Conservation (phyloP, 1,284 basidiomycete genomes). For the Ustilago esculenta region DNA sequence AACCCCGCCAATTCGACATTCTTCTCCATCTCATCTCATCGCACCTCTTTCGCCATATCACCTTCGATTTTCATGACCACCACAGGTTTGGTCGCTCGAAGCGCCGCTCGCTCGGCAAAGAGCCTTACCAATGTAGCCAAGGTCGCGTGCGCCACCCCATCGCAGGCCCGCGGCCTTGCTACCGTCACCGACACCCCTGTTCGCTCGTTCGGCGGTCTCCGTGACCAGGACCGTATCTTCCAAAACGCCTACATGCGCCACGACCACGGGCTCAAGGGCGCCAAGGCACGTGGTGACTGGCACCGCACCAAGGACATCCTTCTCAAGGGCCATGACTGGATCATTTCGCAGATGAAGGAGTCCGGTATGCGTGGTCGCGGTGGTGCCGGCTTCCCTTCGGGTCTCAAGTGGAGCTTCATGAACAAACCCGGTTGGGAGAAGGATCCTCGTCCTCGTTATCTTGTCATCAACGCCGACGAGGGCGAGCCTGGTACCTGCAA, state of each 20-base stretch:
- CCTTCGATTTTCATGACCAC: background rate
- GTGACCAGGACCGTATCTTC: slow-evolving; percentile 67
- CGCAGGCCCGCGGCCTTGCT: slow-evolving; percentile 58
- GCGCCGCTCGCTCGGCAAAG: slow-evolving; percentile 46
- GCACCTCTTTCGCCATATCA: background rate
- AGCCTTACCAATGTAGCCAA: slow-evolving; percentile 42
- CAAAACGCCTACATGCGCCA: slow-evolving; percentile 66
- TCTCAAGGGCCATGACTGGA: slow-evolving; percentile 94
- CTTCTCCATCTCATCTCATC: background rate
- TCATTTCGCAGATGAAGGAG: slow-evolving; percentile 94
- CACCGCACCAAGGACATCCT: slow-evolving; percentile 96
- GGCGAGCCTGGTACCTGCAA: slow-evolving; percentile 99
- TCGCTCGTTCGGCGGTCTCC: slow-evolving; percentile 61
- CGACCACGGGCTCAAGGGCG: slow-evolving; percentile 65
- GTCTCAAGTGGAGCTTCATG: slow-evolving; percentile 97
- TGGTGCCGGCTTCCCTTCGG: slow-evolving; percentile 96
- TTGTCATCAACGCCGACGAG: slow-evolving; percentile 98
- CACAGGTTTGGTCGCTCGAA: slow-evolving; percentile 48
- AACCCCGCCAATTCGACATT: too few species aligned
- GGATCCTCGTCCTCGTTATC: slow-evolving; percentile 89
- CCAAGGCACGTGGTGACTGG: slow-evolving; percentile 92
- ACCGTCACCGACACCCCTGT: slow-evolving; percentile 64
- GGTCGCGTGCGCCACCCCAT: slow-evolving; percentile 42
- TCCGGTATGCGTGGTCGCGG: slow-evolving; percentile 95
- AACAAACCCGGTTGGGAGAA: slow-evolving; percentile 99